Percentiles rank a stretch among this genome's conserved stretches.
phyloP scores from a whole-genome alignment of 2,329 filamentous ascomycete genomes.

The Talaromyces atroroseus region DNA sequence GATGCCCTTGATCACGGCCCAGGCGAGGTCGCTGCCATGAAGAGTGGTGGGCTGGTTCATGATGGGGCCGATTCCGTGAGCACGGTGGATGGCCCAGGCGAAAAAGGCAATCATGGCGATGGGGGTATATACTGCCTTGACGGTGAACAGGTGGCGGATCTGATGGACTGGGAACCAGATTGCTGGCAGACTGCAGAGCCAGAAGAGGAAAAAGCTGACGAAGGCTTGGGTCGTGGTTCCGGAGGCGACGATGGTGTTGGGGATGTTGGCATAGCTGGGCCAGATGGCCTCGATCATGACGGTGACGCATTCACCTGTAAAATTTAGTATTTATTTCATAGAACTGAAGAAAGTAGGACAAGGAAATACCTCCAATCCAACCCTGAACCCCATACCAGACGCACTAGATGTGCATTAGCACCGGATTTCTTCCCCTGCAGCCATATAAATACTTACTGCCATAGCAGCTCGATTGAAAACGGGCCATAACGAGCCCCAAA shows the following conservation, averaged over 20 bases:
- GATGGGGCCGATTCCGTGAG: constrained; percentile 78
- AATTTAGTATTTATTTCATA: background rate
- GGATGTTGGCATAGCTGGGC: constrained; percentile 55
- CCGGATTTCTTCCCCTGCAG: constrained; percentile 44
- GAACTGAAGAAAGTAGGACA: background rate
- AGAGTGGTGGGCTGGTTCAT: constrained; percentile 61
- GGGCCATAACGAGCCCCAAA: constrained; percentile 86
- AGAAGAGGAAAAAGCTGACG: constrained; percentile 81
- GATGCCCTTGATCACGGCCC: constrained; percentile 77
- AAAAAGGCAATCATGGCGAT: constrained; percentile 79
- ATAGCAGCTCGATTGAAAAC: constrained; percentile 85
- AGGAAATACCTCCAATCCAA: constrained; percentile 63
- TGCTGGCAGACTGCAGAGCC: constrained; percentile 71
- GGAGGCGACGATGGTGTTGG: constrained; percentile 62
- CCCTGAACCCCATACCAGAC: constrained; percentile 46
- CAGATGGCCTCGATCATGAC: constrained; percentile 86
- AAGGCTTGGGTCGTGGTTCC: constrained; percentile 72
- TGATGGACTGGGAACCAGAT: constrained; percentile 88
- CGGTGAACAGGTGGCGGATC: constrained; percentile 83
- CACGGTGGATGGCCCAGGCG: constrained; percentile 77
- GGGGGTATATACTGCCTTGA: constrained; percentile 81
- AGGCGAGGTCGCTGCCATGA: constrained; percentile 65
- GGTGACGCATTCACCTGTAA: constrained; percentile 66
- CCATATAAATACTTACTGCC: constrained; percentile 61
- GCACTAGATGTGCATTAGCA: constrained; percentile 9